A percentile compares a stretch with the other conserved stretches of the same genome.
Conservation (phyloP, 2,329 filamentous ascomycete genomes). For the Fusarium sterilihyphosum region DNA sequence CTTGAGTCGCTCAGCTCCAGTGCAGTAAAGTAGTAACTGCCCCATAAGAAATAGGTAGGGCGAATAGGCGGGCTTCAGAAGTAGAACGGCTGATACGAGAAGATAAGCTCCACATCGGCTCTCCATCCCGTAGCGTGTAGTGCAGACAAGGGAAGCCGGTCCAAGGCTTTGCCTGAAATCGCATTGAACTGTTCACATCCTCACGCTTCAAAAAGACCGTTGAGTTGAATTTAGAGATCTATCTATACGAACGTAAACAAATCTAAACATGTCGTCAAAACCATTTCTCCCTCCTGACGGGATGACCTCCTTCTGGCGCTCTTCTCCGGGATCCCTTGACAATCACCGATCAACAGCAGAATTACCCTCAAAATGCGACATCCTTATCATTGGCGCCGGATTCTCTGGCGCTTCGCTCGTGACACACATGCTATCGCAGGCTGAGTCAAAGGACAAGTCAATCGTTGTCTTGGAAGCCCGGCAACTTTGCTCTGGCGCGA, state of each 20-base stretch:
- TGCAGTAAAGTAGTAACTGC: too few relatives aligned
- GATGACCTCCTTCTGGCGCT: conserved; percentile 28
- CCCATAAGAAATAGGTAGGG: accelerated
- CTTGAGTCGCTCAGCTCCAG: too few relatives aligned
- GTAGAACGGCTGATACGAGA: not conserved
- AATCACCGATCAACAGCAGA: not conserved
- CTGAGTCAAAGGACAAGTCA: conserved; percentile 22
- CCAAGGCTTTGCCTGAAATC: not conserved
- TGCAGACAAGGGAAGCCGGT: not conserved
- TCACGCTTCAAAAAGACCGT: not conserved
- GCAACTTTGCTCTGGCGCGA: conserved; percentile 50
- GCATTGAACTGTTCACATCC: not conserved
- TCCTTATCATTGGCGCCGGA: conserved; percentile 59
- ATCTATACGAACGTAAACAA: accelerated
- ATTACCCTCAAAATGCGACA: conserved; percentile 53
- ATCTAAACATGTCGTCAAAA: not conserved
- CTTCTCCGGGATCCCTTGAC: not conserved
- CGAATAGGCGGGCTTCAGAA: not conserved
- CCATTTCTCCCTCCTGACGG: conserved; percentile 1
- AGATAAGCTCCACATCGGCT: not conserved
- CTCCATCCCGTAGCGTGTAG: not conserved
- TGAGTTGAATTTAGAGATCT: not conserved
- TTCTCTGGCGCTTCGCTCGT: conserved; percentile 56
- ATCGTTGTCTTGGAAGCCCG: conserved; percentile 50
- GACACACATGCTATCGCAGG: conserved; percentile 51